Evolutionary conservation across 768 basidiomycete genomes (phyloP).

Genomic region (Boletus huronensis): DNA sequence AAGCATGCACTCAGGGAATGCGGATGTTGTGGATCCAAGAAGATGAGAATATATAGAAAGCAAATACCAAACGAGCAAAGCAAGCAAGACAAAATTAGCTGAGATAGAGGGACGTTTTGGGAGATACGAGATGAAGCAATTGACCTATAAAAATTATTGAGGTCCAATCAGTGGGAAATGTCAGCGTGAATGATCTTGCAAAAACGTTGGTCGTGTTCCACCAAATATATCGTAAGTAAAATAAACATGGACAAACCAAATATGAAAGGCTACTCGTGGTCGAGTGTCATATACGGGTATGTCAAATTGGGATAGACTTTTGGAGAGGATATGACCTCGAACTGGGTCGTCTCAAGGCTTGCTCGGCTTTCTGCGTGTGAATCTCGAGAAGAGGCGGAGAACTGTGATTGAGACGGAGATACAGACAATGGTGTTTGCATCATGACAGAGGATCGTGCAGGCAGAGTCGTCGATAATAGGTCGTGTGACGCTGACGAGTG

Average conservation of each 20-base stretch:
- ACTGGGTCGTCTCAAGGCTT: conserved; percentile 63
- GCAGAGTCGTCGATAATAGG: conserved; percentile 15
- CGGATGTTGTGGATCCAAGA: conserved; percentile 8
- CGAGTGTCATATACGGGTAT: conserved; percentile 56
- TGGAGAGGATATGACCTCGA: conserved; percentile 59
- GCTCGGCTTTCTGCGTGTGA: conserved; percentile 37
- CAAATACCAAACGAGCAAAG: conserved; percentile 18
- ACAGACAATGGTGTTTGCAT: conserved; percentile 19
- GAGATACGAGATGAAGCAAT: conserved; percentile 6
- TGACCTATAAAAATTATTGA: conserved; percentile 3
- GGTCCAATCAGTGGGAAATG: conserved; percentile 8
- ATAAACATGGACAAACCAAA: conserved; percentile 16
- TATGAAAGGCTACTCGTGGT: conserved; percentile 35
- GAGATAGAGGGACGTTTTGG: conserved; percentile 9
- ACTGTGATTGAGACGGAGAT: conserved; percentile 29
- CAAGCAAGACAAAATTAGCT: conserved; percentile 18
- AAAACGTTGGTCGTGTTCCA: conserved; percentile 10
- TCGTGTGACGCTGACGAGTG: conserved; percentile 32
- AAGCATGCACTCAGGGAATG: conserved; percentile 17
- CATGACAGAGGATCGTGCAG: conserved; percentile 11
- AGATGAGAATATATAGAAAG: conserved; percentile 16
- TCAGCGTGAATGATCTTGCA: conserved; percentile 14
- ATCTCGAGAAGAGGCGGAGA: conserved; percentile 23
- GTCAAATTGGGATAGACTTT: conserved; percentile 42
- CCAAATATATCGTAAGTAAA: conserved; percentile 13